Evolutionary conservation across 1,284 basidiomycete genomes (phyloP).

Genomic region (Puccinia coronata): DNA sequence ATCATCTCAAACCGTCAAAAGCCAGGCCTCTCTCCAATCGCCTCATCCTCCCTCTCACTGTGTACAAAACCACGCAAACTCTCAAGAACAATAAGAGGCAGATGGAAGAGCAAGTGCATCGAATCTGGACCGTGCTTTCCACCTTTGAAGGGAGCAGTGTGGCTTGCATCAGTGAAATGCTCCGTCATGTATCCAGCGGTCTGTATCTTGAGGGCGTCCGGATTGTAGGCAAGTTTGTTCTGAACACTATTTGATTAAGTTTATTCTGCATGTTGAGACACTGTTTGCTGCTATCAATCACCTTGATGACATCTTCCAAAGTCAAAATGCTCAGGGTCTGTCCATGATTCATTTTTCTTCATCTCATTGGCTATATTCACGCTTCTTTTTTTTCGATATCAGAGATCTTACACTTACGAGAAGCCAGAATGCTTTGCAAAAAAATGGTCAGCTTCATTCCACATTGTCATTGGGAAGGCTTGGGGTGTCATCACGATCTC

Average conservation of each 20-base stretch:
- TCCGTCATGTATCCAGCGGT: constrained; percentile 92
- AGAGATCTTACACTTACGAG: constrained; percentile 97
- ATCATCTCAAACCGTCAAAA: constrained; percentile 28
- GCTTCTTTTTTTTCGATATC: constrained; percentile 27
- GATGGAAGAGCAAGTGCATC: constrained; percentile 97
- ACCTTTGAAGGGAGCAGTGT: constrained; percentile 98
- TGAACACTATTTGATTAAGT: too few relatives aligned
- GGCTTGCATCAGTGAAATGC: constrained; percentile 99
- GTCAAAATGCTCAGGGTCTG: constrained; percentile 78
- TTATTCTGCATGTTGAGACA: constrained; percentile 96
- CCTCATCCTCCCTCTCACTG: constrained; percentile 55
- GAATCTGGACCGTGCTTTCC: constrained; percentile 98
- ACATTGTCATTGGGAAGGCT: too few relatives aligned
- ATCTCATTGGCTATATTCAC: not conserved
- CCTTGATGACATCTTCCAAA: constrained; percentile 84
- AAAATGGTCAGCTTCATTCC: constrained; percentile 99
- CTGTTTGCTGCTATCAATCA: constrained; percentile 97
- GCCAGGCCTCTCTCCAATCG: constrained; percentile 5
- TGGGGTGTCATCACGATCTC: too few relatives aligned
- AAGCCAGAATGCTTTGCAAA: constrained; percentile 96
- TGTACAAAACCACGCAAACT: constrained; percentile 74
- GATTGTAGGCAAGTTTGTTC: constrained; percentile 98
- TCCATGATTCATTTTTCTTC: constrained; percentile 47
- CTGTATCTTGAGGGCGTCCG: constrained; percentile 94
- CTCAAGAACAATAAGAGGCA: constrained; percentile 86